Evolutionary conservation across 306 rosid genomes (phyloP).

Genomic region (Fragaria nilgerrensis): DNA sequence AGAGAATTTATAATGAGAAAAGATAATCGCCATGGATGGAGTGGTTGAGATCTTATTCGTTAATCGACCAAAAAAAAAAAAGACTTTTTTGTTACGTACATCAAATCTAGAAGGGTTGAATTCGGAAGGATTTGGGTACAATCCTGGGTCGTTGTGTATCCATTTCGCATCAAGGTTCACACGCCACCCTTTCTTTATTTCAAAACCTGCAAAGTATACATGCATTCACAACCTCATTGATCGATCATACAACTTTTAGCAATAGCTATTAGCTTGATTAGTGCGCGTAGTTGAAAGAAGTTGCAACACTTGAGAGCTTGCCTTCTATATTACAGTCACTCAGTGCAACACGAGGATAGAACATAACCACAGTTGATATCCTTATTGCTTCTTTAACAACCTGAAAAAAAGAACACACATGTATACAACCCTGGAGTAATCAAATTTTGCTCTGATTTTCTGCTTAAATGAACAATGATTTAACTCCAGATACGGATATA

Average conservation of each 20-base stretch:
- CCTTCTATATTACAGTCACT: constrained; percentile 61
- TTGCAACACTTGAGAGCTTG: constrained; percentile 4
- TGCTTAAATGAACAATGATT: neutral
- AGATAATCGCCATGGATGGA: too few species aligned
- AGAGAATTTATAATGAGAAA: too few species aligned
- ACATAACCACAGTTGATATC: constrained; percentile 59
- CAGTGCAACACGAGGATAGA: constrained; percentile 73
- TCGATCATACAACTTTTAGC: neutral
- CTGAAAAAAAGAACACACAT: constrained; percentile 24
- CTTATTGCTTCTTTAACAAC: constrained; percentile 71
- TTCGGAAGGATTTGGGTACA: constrained; percentile 48
- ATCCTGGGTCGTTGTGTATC: constrained; percentile 58
- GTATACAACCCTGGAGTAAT: neutral
- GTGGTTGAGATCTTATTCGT: too few species aligned
- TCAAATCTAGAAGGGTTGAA: constrained; percentile 77
- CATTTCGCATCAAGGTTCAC: constrained; percentile 65
- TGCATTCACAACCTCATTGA: neutral
- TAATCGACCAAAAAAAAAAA: neutral
- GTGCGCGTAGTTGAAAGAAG: neutral
- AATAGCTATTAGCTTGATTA: neutral
- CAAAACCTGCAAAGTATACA: constrained; percentile 35
- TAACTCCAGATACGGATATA: neutral
- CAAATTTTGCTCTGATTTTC: neutral
- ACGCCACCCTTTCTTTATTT: constrained; percentile 73
- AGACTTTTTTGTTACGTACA: constrained; percentile 20